Percentiles rank a stretch among this genome's conserved stretches.
Conservation (phyloP, 352 stramenopile species). For the Globisporangium abappressorium region DNA sequence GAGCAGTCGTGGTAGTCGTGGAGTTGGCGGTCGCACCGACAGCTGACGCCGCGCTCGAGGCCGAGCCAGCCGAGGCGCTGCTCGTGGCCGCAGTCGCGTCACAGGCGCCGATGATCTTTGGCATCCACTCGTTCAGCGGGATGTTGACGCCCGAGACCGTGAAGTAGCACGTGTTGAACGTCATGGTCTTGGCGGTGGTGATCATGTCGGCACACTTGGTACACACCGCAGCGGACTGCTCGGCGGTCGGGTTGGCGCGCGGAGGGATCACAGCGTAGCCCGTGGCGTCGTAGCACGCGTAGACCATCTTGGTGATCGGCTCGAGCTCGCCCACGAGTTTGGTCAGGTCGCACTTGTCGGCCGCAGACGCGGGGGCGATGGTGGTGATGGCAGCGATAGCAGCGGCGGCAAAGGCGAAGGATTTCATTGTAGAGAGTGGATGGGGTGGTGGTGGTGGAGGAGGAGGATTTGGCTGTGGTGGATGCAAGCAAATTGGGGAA, state of each 20-base stretch:
- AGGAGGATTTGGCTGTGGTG: constrained; percentile 1
- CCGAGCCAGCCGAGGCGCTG: constrained; percentile 1
- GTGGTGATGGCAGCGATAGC: neutral
- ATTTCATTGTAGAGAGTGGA: constrained; percentile 8
- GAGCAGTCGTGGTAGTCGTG: neutral
- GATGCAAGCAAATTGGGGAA: constrained; percentile 6
- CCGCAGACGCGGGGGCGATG: constrained; percentile 2
- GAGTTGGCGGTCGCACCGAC: neutral
- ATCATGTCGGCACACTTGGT: constrained; percentile 13
- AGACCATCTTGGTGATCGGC: constrained; percentile 2
- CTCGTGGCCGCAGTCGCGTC: neutral
- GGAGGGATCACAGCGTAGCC: constrained; percentile 12
- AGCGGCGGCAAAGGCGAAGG: constrained; percentile 3
- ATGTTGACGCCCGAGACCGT: constrained; percentile 12
- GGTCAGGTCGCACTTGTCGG: neutral
- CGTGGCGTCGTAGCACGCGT: constrained; percentile 11
- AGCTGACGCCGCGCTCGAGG: neutral
- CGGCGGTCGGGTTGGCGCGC: constrained; percentile 10
- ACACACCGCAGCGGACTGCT: constrained; percentile 7
- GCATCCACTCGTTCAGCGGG: constrained; percentile 11
- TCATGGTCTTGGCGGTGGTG: constrained; percentile 11
- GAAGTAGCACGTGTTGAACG: constrained; percentile 14
- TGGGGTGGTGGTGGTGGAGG: neutral
- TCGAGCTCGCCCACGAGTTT: constrained; percentile 2
- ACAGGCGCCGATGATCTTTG: constrained; percentile 4